phyloP scores from a whole-genome alignment of 2,329 filamentous ascomycete genomes.

The Fusarium poae region DNA sequence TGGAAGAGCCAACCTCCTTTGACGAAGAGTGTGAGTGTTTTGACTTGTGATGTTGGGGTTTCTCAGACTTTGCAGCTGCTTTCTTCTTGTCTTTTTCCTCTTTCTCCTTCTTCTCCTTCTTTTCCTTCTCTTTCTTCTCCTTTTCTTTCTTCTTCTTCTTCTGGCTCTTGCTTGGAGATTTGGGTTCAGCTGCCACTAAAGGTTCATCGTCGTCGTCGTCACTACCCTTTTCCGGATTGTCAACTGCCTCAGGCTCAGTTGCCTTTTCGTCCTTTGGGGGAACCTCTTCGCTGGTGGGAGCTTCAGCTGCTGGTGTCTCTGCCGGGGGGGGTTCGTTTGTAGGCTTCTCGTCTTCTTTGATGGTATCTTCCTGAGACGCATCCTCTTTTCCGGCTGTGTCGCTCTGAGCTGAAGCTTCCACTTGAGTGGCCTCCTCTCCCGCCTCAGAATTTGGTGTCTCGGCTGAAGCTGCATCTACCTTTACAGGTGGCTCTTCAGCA shows the following conservation, averaged over 20 bases:
- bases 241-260: conserved; percentile 6
- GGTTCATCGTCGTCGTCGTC: conserved; percentile 29
- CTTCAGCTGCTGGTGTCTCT: conserved; percentile 12
- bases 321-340: neutral
- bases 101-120: conserved; percentile 39
- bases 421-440: conserved; percentile 18
- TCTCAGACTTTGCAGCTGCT: conserved; percentile 35
- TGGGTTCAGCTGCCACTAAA: conserved; percentile 19
- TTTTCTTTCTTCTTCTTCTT: conserved; percentile 55
- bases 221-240: conserved; percentile 17
- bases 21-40: conserved; percentile 38
- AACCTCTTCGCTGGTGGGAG: conserved; percentile 10
- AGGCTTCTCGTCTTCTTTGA: conserved; percentile 17
- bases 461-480: conserved; percentile 9
- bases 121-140: conserved; percentile 63
- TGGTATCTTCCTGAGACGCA: conserved; percentile 8
- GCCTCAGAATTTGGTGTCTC: conserved; percentile 15
- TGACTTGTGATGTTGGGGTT: conserved; percentile 40
- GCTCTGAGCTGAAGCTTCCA: conserved; percentile 12
- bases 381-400: conserved; percentile 10
- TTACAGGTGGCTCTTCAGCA: conserved; percentile 13
- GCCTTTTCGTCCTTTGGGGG: neutral
- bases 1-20: conserved; percentile 14
- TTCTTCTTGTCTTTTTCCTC: conserved; percentile 37
- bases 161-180: conserved; percentile 39